Percentiles rank a stretch among this genome's conserved stretches.
Conservation (phyloP, 495 filamentous ascomycete genomes). For the Tuber calosporum region DNA sequence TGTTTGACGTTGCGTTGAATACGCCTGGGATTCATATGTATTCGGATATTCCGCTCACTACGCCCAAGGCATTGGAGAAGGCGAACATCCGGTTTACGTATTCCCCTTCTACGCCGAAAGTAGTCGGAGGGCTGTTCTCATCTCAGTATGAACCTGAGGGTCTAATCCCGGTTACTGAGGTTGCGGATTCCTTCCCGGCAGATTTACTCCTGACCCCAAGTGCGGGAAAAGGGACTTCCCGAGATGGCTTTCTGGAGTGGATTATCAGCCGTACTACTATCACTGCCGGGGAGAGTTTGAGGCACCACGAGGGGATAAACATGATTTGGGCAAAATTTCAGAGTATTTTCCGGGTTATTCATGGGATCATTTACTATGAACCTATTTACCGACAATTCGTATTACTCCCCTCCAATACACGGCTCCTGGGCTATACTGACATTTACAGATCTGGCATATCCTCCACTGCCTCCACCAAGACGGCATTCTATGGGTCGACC, state of each 20-base stretch:
- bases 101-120: conserved; percentile 33
- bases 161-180: conserved; percentile 54
- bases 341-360: conserved; percentile 60
- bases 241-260: conserved; percentile 67
- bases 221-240: conserved; percentile 43
- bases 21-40: conserved; percentile 70
- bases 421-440: background rate
- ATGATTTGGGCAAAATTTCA: conserved; percentile 74
- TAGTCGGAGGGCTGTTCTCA: conserved; percentile 53
- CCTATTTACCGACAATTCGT: conserved; percentile 78
- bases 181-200: conserved; percentile 65
- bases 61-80: conserved; percentile 46
- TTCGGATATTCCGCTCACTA: conserved; percentile 50
- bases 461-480: conserved; percentile 63
- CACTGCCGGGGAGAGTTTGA: conserved; percentile 60
- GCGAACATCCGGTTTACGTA: conserved; percentile 54
- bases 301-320: conserved; percentile 72
- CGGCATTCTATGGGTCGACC: conserved; percentile 73
- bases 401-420: conserved; percentile 13
- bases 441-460: conserved; percentile 46
- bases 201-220: conserved; percentile 36
- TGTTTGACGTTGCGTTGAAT: conserved; percentile 61
- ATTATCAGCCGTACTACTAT: conserved; percentile 66
- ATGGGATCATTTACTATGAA: conserved; percentile 75
- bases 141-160: conserved; percentile 52